Conservation (phyloP, 2,329 filamentous ascomycete species). For the Malbranchea cinnamomea region DNA sequence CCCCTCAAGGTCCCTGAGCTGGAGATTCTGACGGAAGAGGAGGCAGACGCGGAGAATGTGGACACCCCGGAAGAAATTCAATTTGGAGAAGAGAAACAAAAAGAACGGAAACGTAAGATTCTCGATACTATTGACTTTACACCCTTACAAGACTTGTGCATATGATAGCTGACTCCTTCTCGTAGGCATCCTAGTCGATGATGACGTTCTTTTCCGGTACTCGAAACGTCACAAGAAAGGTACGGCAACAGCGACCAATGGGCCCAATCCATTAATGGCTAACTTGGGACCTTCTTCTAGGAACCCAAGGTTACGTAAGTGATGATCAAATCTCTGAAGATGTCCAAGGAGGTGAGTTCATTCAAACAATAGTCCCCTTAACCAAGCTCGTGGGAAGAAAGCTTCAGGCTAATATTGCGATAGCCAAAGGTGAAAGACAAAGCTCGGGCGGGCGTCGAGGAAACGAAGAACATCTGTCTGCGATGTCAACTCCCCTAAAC, state of each 20-base stretch:
- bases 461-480: slow-evolving; percentile 15
- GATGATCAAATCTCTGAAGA: slow-evolving; percentile 21
- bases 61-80: slow-evolving; percentile 34
- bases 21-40: slow-evolving; percentile 33
- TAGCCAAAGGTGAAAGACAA: slow-evolving; percentile 9
- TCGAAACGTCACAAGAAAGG: slow-evolving; percentile 32
- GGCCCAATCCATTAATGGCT: no score
- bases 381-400: background rate
- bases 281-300: no score
- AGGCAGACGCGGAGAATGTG: slow-evolving; percentile 36
- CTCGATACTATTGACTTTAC: no score
- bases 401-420: background rate
- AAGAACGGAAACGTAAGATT: slow-evolving; percentile 32
- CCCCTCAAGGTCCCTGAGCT: slow-evolving; percentile 34
- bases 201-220: slow-evolving; percentile 27
- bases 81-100: slow-evolving; percentile 34
- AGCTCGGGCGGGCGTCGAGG: slow-evolving; percentile 6
- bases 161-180: slow-evolving; percentile 8
- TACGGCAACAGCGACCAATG: no score
- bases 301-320: slow-evolving; percentile 15
- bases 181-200: slow-evolving; percentile 32
- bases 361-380: no score
- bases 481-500: slow-evolving; percentile 24
- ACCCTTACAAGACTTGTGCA: no score
- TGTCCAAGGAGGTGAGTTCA: no score